These are phyloP conservation scores for Saururus chinensis DNA, from an alignment of 164 flowering plant species.

Conservation along the genomic window DNA sequence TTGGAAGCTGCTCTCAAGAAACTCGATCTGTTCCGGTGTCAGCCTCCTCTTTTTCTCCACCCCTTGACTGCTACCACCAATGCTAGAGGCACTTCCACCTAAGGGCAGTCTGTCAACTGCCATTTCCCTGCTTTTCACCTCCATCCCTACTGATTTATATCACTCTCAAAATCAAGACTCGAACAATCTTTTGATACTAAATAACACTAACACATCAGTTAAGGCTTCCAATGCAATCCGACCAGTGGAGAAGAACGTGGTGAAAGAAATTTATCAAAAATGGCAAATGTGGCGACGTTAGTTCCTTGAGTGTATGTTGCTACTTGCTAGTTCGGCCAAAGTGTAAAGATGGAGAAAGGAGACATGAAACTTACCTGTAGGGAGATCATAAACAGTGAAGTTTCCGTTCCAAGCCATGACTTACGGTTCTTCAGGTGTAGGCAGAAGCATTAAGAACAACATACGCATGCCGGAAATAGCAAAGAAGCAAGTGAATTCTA, in stretches of 20 bases:
- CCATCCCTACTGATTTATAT: background rate
- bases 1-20: constrained; percentile 49
- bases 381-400: background rate
- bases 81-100: background rate
- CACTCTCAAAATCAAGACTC: background rate
- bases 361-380: background rate
- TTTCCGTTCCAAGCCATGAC: background rate
- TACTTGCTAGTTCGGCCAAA: too few relatives aligned
- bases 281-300: too few relatives aligned
- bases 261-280: too few relatives aligned
- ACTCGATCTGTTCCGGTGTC: background rate
- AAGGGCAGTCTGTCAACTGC: background rate
- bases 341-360: too few relatives aligned
- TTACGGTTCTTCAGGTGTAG: background rate
- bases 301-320: too few relatives aligned
- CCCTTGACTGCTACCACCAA: background rate
- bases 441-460: too few relatives aligned
- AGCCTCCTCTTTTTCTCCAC: background rate
- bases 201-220: too few relatives aligned
- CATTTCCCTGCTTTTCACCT: background rate
- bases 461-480: too few relatives aligned
- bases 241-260: too few relatives aligned
- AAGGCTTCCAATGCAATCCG: too few relatives aligned
- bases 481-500: background rate
- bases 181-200: background rate